These are phyloP conservation scores for Raddia distichophylla DNA, from an alignment of 176 grass and related monocot genomes.

Conservation along the genomic window DNA sequence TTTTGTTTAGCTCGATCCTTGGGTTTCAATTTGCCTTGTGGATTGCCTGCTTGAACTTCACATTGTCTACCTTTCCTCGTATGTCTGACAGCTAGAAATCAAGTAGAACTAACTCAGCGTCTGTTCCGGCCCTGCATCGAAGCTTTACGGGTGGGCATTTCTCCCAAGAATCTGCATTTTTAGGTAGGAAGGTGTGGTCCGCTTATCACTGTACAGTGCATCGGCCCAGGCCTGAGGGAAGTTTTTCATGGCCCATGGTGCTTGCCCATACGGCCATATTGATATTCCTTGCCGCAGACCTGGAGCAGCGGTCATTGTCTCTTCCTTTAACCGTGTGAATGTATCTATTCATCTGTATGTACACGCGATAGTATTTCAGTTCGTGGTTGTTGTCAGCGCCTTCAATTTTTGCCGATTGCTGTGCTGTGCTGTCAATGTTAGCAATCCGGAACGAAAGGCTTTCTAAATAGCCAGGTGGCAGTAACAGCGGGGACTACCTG, in stretches of 20 bases:
- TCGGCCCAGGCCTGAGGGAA: background rate
- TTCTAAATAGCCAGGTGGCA: too few species aligned
- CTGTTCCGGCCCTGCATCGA: background rate
- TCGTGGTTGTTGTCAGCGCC: background rate
- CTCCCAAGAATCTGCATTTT: background rate
- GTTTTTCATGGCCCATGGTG: background rate
- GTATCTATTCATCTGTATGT: constrained; percentile 17
- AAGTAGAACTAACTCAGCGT: constrained; percentile 1
- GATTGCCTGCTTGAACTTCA: background rate
- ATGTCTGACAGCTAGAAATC: constrained; percentile 13
- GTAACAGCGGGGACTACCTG: too few species aligned
- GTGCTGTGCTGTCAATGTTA: background rate
- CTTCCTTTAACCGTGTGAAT: background rate
- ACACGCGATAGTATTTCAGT: background rate
- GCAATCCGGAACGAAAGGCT: background rate
- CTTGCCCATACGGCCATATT: background rate
- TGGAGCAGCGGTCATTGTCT: background rate
- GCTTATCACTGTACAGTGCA: background rate
- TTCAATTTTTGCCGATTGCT: background rate
- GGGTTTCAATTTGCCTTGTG: background rate
- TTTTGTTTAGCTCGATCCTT: background rate
- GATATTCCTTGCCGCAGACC: background rate
- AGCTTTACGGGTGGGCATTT: background rate
- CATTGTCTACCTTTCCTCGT: background rate
- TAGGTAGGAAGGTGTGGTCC: background rate